Evolutionary conservation across 2,329 filamentous ascomycete species (phyloP), one percentile per base, ranked within the genome.

Genomic region (Furcasterigmium furcatum): DNA sequence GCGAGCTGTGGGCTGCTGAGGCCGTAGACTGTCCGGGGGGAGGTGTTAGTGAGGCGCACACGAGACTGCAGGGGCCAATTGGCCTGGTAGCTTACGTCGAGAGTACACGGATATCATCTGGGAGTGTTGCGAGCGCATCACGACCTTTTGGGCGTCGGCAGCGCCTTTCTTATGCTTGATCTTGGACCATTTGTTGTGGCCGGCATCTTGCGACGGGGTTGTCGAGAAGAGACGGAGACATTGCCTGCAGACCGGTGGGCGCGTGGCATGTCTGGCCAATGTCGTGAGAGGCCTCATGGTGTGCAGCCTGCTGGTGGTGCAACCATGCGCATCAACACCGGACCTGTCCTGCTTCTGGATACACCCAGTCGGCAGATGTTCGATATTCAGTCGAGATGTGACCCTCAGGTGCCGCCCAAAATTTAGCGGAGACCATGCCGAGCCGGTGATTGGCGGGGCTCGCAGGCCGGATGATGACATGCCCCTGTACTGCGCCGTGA

Each of bases 131-230:
- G 77, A 80, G 24, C 91, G 84, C 55, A 85, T 76, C 36, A 77
- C 78, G 66, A 83, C 89, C 67, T 91, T 96, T 56, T 85, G 84
- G 48, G 77, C 78, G 65, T 99, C 94, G 47, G 85, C 87, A 50
- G 85, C 88, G 43, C 86, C 91, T 67, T 99, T 99, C 65, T 94
- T 90, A 66, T 97, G 94, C 61, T 86, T 88, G 69, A 96, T 97
- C 60, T 94, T 95, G 47, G 90, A 91, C 94, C 94, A 99, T 63
- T 91, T 87, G 66, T 86, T 96, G 69, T 96, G 91, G 13, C 91
- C 91, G 20, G 86, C 84, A 49, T 69, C 66, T 13, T 67, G 59
- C 8, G 57, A 47, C 9, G 72, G 53, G 14, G 71, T 74, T 14
- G 70, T 71, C 45, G 64, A 64, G 48, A 85, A 74, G 29, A 64